A percentile compares a stretch with the other conserved stretches of the same genome.
Conservation (phyloP, 2,329 filamentous ascomycete genomes). For the Xylariaceae sp. region DNA sequence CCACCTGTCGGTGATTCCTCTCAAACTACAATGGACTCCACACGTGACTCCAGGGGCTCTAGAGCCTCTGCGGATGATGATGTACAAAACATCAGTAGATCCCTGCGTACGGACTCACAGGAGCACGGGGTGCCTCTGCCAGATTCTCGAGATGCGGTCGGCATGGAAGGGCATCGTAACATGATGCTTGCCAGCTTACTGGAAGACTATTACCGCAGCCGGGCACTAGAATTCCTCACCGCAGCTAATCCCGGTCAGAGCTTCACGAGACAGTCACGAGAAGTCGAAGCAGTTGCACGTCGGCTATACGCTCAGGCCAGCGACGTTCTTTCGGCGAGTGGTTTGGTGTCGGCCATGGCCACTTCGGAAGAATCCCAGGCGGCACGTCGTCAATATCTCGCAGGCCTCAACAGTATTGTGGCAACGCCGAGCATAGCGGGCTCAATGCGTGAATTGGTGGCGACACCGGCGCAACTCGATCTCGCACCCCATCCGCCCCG, state of each 20-base stretch:
- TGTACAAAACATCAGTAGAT: constrained; percentile 17
- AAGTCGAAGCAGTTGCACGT: constrained; percentile 23
- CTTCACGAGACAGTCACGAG: constrained; percentile 25
- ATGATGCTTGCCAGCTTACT: constrained; percentile 31
- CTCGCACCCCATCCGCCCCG: constrained; percentile 14
- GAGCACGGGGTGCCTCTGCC: constrained; percentile 10
- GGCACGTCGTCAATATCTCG: constrained; percentile 26
- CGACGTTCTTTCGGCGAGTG: constrained; percentile 21
- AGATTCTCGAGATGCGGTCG: constrained; percentile 13
- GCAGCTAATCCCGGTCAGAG: constrained; percentile 19
- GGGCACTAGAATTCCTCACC: constrained; percentile 27
- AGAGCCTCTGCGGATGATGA: constrained; percentile 15
- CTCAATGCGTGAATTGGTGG: constrained; percentile 22
- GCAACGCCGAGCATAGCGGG: constrained; percentile 14
- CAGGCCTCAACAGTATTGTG: constrained; percentile 25
- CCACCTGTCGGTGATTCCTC: background rate
- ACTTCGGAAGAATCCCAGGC: constrained; percentile 17
- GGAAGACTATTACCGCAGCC: constrained; percentile 28
- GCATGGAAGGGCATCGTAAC: constrained; percentile 27
- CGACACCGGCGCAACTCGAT: constrained; percentile 19
- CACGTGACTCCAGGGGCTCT: constrained; percentile 9
- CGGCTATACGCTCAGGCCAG: constrained; percentile 24
- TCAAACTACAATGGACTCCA: constrained; percentile 16
- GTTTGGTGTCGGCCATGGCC: constrained; percentile 12
- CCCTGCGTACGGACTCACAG: constrained; percentile 5